Evolutionary conservation across 2,329 filamentous ascomycete genomes (phyloP).

Genomic region (Aspergillus sp.): DNA sequence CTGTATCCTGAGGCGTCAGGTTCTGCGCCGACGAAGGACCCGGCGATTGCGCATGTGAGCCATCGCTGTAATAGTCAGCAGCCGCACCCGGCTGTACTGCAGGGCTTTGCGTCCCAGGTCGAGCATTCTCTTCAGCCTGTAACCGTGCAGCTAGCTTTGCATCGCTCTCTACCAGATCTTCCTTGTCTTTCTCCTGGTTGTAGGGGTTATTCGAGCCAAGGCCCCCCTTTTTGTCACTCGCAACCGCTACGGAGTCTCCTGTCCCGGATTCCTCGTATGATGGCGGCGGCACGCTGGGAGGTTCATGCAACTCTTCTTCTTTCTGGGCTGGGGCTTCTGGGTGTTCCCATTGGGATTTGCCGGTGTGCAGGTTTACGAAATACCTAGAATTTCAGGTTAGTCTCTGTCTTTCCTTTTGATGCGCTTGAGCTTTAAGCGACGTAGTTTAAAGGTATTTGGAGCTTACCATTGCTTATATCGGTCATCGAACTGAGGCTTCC

Average conservation of each 20-base stretch:
- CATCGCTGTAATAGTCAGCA: constrained; percentile 42
- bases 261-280: constrained; percentile 55
- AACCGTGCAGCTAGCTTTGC: constrained; percentile 67
- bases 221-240: constrained; percentile 36
- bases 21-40: constrained; percentile 8
- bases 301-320: constrained; percentile 26
- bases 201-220: constrained; percentile 69
- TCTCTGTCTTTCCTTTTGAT: too few relatives aligned
- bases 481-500: constrained; percentile 77
- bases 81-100: constrained; percentile 29
- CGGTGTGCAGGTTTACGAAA: constrained; percentile 83
- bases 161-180: constrained; percentile 52
- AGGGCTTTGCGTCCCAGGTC: constrained; percentile 31
- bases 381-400: constrained; percentile 51
- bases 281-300: constrained; percentile 40
- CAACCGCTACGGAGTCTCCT: constrained; percentile 31
- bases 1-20: constrained; percentile 29
- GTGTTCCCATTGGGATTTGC: constrained; percentile 84
- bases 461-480: constrained; percentile 77
- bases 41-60: constrained; percentile 7
- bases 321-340: constrained; percentile 61
- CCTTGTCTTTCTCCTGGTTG: constrained; percentile 24
- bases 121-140: constrained; percentile 75
- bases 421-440: too few relatives aligned
- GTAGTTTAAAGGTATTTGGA: background rate